Evolutionary conservation across 106 monocot species (phyloP).

Genomic region (Dendrobium catenatum): DNA sequence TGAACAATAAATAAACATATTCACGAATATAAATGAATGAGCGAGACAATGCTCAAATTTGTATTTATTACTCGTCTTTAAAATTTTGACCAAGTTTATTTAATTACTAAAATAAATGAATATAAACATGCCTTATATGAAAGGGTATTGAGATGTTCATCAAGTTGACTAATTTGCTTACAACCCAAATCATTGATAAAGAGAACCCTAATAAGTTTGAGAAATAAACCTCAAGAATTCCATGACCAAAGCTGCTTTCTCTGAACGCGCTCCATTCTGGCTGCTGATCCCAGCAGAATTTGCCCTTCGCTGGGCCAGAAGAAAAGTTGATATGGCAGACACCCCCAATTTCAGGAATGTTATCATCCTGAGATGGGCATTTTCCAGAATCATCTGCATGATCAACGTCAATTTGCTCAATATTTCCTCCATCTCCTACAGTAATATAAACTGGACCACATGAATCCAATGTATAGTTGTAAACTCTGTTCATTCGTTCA

Average conservation of each 20-base stretch:
- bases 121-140: too few relatives aligned
- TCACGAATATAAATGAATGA: too few relatives aligned
- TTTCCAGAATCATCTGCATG: conserved; percentile 78
- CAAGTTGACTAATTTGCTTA: too few relatives aligned
- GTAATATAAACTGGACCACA: conserved; percentile 85
- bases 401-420: conserved; percentile 68
- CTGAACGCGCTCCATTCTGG: conserved; percentile 92
- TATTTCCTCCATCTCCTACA: conserved; percentile 93
- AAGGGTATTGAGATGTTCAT: too few relatives aligned
- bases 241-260: conserved; percentile 95
- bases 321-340: conserved; percentile 78
- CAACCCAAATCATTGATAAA: not conserved
- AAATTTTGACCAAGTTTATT: too few relatives aligned
- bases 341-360: conserved; percentile 65
- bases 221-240: conserved; percentile 69
- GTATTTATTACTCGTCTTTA: too few relatives aligned
- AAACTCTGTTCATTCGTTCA: conserved; percentile 80
- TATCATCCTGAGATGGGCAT: conserved; percentile 62
- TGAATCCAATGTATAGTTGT: conserved; percentile 63
- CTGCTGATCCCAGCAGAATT: conserved; percentile 73
- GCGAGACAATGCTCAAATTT: too few relatives aligned
- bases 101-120: too few relatives aligned
- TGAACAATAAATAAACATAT: too few relatives aligned
- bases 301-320: conserved; percentile 70
- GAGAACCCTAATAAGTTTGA: not conserved